phyloP scores from a whole-genome alignment of 306 rosid species.

The Prunus armeniaca region DNA sequence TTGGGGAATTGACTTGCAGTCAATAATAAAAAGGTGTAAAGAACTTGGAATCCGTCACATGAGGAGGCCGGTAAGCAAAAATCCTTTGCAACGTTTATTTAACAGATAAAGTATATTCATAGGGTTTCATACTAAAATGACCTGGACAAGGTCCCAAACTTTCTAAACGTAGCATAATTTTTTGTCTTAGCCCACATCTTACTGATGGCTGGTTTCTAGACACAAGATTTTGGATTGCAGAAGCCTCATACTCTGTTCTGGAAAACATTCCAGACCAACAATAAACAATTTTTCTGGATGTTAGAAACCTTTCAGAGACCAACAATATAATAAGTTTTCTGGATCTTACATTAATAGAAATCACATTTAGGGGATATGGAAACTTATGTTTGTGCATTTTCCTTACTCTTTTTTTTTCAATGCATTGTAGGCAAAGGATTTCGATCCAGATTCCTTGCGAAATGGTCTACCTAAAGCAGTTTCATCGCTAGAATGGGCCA shows the following conservation, averaged over 20 bases:
- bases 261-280: background rate
- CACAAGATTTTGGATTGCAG: background rate
- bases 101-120: background rate
- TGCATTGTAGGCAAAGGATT: conserved; percentile 69
- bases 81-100: background rate
- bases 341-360: too few species aligned
- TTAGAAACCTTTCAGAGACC: too few species aligned
- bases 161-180: background rate
- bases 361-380: too few species aligned
- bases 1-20: conserved; percentile 77
- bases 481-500: conserved; percentile 85
- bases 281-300: too few species aligned
- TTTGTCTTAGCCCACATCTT: background rate
- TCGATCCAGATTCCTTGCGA: conserved; percentile 83
- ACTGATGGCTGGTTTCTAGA: background rate
- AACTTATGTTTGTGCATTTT: background rate
- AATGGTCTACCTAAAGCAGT: conserved; percentile 80
- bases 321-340: too few species aligned
- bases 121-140: background rate
- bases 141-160: background rate
- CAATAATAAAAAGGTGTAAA: conserved; percentile 49
- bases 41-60: conserved; percentile 66
- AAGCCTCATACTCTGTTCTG: background rate
- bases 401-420: background rate
- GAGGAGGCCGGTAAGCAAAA: conserved; percentile 71